Conservation (phyloP, 1,284 basidiomycete species). For the Coriolopsis trogii region DNA sequence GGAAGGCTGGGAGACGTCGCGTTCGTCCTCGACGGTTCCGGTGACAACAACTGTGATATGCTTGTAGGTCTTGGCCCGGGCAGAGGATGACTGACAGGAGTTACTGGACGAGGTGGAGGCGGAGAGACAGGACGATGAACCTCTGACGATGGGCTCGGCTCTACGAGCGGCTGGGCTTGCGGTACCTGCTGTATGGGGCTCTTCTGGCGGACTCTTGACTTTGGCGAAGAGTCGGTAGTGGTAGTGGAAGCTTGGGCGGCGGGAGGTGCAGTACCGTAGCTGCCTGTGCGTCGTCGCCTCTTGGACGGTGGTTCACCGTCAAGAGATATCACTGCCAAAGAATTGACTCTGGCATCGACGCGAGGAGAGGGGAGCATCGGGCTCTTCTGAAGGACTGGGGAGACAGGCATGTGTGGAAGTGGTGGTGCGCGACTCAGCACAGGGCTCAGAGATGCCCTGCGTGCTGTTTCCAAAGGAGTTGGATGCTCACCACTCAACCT, state of each 20-base stretch:
- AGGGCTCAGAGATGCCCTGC: constrained; percentile 28
- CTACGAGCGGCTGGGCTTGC: too few species aligned
- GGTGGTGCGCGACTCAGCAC: constrained; percentile 17
- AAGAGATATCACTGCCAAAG: constrained; percentile 19
- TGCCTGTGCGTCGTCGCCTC: constrained; percentile 21
- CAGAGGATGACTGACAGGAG: not conserved
- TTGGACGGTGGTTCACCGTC: constrained; percentile 28
- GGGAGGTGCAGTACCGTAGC: constrained; percentile 6
- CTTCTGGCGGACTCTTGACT: too few species aligned
- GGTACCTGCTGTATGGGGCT: too few species aligned
- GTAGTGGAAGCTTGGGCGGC: not conserved
- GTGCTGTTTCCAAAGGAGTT: constrained; percentile 16
- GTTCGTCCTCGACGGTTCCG: too few species aligned
- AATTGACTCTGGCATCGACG: constrained; percentile 19
- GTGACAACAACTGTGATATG: constrained; percentile 12
- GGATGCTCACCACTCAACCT: constrained; percentile 40
- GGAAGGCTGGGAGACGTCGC: not conserved
- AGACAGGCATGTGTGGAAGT: constrained; percentile 15
- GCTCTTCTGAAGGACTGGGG: constrained; percentile 17
- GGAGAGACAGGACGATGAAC: too few species aligned
- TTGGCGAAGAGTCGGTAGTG: too few species aligned
- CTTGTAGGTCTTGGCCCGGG: constrained; percentile 10
- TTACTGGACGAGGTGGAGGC: not conserved
- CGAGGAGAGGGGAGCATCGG: constrained; percentile 19
- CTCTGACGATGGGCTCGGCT: too few species aligned